Evolutionary conservation across 1,284 basidiomycete genomes (phyloP).

Genomic region (Ceratobasidium sp.): DNA sequence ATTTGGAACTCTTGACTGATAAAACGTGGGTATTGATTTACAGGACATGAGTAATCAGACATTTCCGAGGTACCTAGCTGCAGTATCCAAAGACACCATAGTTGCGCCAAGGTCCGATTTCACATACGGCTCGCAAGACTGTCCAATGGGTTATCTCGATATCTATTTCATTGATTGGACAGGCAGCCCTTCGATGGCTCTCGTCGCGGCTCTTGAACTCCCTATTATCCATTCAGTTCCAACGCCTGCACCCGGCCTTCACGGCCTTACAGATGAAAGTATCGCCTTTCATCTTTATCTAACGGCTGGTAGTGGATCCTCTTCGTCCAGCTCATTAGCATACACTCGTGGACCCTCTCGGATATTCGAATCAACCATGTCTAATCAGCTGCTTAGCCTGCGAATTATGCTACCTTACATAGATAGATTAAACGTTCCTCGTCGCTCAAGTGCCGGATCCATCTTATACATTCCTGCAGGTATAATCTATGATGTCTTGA

Average conservation of each 20-base stretch:
- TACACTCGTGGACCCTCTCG: not conserved
- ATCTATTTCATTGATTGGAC: not conserved
- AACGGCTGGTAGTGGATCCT: not conserved
- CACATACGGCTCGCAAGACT: not conserved
- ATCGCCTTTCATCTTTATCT: not conserved
- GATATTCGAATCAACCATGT: not conserved
- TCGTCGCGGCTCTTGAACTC: conserved; percentile 4
- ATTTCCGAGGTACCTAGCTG: not conserved
- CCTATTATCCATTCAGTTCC: not conserved
- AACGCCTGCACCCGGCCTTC: not conserved
- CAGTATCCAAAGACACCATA: not conserved
- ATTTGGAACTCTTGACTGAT: no score
- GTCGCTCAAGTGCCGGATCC: not conserved
- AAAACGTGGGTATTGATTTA: no score
- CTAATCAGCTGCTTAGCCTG: not conserved
- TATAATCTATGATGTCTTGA: not conserved
- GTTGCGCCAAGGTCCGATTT: not conserved
- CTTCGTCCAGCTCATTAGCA: not conserved
- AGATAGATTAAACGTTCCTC: not conserved
- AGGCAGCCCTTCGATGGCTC: not conserved
- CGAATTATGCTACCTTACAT: not conserved
- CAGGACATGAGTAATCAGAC: not conserved
- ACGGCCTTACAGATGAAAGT: not conserved
- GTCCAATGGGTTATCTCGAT: conserved; percentile 7
- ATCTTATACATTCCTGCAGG: not conserved